Base-by-base conservation (phyloP, 352 stramenopile genomes). In the Elongisporangium anandrum region DNA sequence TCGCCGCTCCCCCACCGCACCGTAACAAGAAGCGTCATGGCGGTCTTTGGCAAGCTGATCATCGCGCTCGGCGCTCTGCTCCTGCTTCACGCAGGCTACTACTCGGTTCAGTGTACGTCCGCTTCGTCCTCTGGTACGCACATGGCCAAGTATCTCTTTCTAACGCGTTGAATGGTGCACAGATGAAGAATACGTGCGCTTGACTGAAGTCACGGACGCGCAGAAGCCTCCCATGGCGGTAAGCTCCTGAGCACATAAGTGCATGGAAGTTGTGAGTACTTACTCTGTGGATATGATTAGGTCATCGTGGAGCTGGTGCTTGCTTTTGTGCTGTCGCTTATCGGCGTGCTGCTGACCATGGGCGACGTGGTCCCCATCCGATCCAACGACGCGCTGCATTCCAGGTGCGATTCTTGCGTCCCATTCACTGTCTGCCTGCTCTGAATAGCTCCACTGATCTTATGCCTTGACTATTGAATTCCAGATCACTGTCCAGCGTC, bases 171-270 rank as follows among this genome's bases (percentile, higher is more conserved):
- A 29, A 2, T 54, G 13, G 10, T 56, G 1, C 63, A n/a, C 52
- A 93, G 84, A 91, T 60, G 81, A 87, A 50, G 84, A 79, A 29
- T 93, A 90, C 60, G 79, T 88, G 52, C 84, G 85, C 56, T 65
- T 91, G 52, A 76, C 81, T 12, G 84, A 93, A 62, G 80, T 88
- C 49, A 69, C 74, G 10, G 84, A 93, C 58, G 81, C 81, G 12
- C 70, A 83, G 65, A 80, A 85, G 60, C 84, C 81, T 9, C 79
- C 84, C 6, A 56, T 84, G 13, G 79, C 82, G 68, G 84, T 92
- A 51, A 50, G 59, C 58, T 12, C 57, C 22, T 52, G 20, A 7
- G 3, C 52, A 20, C 23, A 23, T 21, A 60, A 60, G 10, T 4
- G 20, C 2, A 23, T 50, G 12, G 21, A 20, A 59, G 21, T 22